Conservation (phyloP, 192 early-diverging fungal species). For the Podila horticola region DNA sequence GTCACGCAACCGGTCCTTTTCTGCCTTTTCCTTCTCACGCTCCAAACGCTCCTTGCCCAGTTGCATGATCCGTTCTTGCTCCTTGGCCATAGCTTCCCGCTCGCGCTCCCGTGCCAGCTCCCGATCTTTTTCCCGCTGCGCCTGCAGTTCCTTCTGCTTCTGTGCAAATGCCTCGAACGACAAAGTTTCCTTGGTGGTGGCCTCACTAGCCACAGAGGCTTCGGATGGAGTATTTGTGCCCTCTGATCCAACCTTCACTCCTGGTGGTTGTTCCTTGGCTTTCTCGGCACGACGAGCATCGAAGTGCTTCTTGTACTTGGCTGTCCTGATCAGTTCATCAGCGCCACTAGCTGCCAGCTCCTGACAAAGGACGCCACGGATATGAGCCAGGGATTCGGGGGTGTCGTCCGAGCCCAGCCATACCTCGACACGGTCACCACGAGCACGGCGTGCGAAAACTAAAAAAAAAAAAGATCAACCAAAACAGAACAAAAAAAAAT, state of each 20-base stretch:
- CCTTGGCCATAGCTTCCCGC: conserved; percentile 22
- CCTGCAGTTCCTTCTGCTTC: conserved; percentile 38
- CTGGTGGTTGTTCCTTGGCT: conserved; percentile 9
- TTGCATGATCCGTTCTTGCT: conserved; percentile 49
- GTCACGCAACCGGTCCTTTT: conserved; percentile 43
- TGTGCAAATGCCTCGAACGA: conserved; percentile 48
- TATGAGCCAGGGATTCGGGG: conserved; percentile 38
- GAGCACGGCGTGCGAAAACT: conserved; percentile 43
- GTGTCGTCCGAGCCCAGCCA: conserved; percentile 55
- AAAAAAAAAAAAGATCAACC: neutral
- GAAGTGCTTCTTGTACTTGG: conserved; percentile 53
- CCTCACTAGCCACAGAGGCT: neutral
- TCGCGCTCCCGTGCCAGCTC: neutral
- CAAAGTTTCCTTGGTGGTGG: conserved; percentile 19
- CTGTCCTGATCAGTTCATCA: conserved; percentile 30
- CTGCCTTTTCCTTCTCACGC: conserved; percentile 34
- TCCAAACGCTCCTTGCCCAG: conserved; percentile 39
- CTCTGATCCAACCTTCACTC: neutral
- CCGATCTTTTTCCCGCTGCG: conserved; percentile 16
- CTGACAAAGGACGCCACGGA: conserved; percentile 35
- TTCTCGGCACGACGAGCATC: conserved; percentile 32
- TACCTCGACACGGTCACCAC: conserved; percentile 62
- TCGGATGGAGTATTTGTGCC: neutral
- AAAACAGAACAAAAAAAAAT: neutral
- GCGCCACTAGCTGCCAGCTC: conserved; percentile 35